Base-by-base conservation (phyloP, 148 eudicot species). In the Rhododendron mucronatum region DNA sequence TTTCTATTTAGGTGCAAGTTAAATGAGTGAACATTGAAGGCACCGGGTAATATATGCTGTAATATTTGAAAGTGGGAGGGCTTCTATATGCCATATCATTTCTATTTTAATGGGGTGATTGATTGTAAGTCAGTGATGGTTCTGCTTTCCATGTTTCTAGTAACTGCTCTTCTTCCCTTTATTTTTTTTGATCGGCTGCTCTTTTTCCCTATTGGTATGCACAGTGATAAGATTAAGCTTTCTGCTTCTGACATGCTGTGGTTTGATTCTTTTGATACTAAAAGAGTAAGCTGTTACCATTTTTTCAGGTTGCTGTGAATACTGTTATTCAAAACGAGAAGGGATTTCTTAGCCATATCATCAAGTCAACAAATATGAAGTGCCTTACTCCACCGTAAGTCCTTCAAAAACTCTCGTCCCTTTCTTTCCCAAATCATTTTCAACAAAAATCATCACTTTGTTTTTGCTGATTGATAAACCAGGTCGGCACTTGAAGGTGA, bases 401-500 rank as follows among this genome's bases (percentile, higher is more conserved):
- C 33, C 69, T 61, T 85, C 74, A 83, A 83, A 41, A 57, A 7
- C 74, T 61, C 51, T 39, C 39, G 13, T 63, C 76, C 53, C 76
- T 61, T 39, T 55, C 23, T 82, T 14, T 18, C 35, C 20, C 20
- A 30, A 18, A 15, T n/a, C 5, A 63, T 71, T 69, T 71, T 84
- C 33, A 48, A 41, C 18, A 13, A 71, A 71, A 33, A 71, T 71
- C 20, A 71, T 13, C 41, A 5, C 20, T 13, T 33, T 2, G 21
- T 71, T 33, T 73, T 81, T 74, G 85, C 67, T 44, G 77, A 41
- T 84, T 87, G 48, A 16, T 65, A 48, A 47, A 80, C 51, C 90
- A 96, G 99, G 85, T 96, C 96, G 59, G 99, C 99, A 53, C 84
- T 95, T 89, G 99, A 96, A 91, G 98, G 97, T 23, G 98, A 95